Evolutionary conservation across 2,329 filamentous ascomycete species (phyloP), one percentile per base, ranked within the genome.

Genomic region (Mycosphaerella sp.): DNA sequence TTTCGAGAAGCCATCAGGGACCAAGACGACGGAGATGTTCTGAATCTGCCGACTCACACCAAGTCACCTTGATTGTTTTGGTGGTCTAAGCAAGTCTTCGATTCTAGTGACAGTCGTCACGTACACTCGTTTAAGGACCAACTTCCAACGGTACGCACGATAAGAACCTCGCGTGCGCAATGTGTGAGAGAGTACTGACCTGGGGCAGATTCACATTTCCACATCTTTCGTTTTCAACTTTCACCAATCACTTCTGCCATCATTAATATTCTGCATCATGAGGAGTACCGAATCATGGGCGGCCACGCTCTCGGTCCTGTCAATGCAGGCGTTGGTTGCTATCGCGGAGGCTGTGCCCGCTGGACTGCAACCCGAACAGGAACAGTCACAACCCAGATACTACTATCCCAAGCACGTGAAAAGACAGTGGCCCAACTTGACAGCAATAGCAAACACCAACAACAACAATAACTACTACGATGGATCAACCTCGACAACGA

Each of bases 331-430:
- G 48, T 68, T 71, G 6, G 66, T 73, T 58, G 73, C 73, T 25
- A 72, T 68, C 39, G 74, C 74, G 48, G 73, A 76, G 61, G 73
- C 73, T 53, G 73, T 74, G 64, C 73, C 74, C 53, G 73, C 73
- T 59, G 63, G 54, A 63, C 72, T 73, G 57, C 64, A 58, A 62
- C 67, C 47, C 58, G 66, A 59, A 56, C 66, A 56, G 66, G 68
- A 51, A 59, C 54, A 46, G 39, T 60, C 62, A 53, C 66, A 62
- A 51, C 72, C 73, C 18, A 66, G 68, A 58, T 75, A 75, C 67
- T 75, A 75, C 64, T 74, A 73, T 54, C 71, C 73, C n/a, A 68
- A 71, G 49, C 68, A 73, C 48, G 61, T 74, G 27, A 75, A 74
- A 64, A 66, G 73, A 45, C 67, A 72, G 57, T 69, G 69, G 45